These are phyloP conservation scores for Casuarina cunninghamiana DNA, from an alignment of 306 rosid genomes.

Conservation along the genomic window DNA sequence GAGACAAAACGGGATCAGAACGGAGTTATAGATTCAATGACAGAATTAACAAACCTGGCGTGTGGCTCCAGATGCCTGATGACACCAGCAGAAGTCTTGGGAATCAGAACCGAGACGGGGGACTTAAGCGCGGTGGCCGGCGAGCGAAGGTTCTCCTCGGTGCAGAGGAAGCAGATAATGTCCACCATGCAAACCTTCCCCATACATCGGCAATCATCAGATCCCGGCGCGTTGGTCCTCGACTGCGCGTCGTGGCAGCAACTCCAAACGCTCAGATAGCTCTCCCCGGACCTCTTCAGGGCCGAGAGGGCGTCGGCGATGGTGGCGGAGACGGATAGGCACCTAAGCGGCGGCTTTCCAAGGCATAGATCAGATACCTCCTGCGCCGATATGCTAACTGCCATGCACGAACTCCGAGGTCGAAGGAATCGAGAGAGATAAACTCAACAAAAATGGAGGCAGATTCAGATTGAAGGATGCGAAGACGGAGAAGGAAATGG, in stretches of 20 bases:
- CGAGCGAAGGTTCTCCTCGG: conserved; percentile 38
- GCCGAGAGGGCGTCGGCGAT: conserved; percentile 61
- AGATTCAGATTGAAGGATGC: too few species aligned
- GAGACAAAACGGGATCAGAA: not conserved
- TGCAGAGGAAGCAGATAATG: conserved; percentile 57
- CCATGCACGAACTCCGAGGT: conserved; percentile 60
- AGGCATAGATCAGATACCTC: conserved; percentile 77
- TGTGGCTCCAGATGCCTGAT: conserved; percentile 63
- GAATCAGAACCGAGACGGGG: conserved; percentile 44
- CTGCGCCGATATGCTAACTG: conserved; percentile 47
- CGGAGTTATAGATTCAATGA: too few species aligned
- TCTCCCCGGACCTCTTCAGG: conserved; percentile 41
- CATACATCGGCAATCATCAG: conserved; percentile 50
- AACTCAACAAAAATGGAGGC: too few species aligned
- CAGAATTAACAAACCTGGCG: conserved; percentile 48
- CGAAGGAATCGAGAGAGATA: not conserved
- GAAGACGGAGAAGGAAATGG: not conserved
- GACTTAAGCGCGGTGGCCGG: conserved; percentile 63
- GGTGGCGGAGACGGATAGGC: conserved; percentile 52
- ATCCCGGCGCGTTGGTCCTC: not conserved
- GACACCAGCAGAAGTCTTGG: conserved; percentile 20
- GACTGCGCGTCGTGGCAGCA: conserved; percentile 27
- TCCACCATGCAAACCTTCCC: conserved; percentile 70
- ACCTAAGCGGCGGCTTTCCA: conserved; percentile 76
- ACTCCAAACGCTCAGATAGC: conserved; percentile 69